phyloP scores from a whole-genome alignment of 2,329 filamentous ascomycete species.

The Cadophora gregata region DNA sequence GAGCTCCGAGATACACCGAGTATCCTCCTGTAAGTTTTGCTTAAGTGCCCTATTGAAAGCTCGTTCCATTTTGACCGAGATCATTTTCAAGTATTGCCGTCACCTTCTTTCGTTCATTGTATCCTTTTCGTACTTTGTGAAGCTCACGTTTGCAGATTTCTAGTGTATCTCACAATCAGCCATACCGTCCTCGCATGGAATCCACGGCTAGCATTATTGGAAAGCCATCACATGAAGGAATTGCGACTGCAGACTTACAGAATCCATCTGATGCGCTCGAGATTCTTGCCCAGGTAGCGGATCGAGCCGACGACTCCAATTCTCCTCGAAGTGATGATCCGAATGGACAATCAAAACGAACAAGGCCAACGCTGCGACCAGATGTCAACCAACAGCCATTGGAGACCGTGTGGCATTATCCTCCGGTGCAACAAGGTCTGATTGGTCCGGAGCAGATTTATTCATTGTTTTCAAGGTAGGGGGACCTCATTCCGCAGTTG shows the following conservation, averaged over 20 bases:
- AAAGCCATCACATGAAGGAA: slow-evolving; percentile 38
- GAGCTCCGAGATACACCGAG: slow-evolving; percentile 33
- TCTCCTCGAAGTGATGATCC: slow-evolving; percentile 37
- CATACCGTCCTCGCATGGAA: slow-evolving; percentile 30
- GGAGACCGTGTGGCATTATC: slow-evolving; percentile 39
- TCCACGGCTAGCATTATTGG: slow-evolving; percentile 30
- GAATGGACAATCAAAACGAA: slow-evolving; percentile 25
- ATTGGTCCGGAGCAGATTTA: slow-evolving; percentile 40
- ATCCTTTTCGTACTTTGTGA: background rate
- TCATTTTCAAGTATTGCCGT: background rate
- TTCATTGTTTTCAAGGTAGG: slow-evolving; percentile 39
- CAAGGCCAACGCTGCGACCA: slow-evolving; percentile 21
- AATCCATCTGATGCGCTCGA: slow-evolving; percentile 45
- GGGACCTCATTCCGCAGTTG: background rate
- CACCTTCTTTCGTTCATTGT: background rate
- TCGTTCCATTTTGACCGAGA: background rate
- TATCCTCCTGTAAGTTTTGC: slow-evolving; percentile 32
- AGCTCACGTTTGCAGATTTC: slow-evolving; percentile 30
- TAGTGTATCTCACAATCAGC: slow-evolving; percentile 27
- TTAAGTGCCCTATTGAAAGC: background rate
- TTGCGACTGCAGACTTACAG: slow-evolving; percentile 42
- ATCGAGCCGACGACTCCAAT: slow-evolving; percentile 41
- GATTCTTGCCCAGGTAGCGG: slow-evolving; percentile 43
- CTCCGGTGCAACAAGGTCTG: slow-evolving; percentile 38
- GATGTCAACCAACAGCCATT: slow-evolving; percentile 29